Conservation (phyloP, 495 filamentous ascomycete species). For the Lepidopterella palustris region DNA sequence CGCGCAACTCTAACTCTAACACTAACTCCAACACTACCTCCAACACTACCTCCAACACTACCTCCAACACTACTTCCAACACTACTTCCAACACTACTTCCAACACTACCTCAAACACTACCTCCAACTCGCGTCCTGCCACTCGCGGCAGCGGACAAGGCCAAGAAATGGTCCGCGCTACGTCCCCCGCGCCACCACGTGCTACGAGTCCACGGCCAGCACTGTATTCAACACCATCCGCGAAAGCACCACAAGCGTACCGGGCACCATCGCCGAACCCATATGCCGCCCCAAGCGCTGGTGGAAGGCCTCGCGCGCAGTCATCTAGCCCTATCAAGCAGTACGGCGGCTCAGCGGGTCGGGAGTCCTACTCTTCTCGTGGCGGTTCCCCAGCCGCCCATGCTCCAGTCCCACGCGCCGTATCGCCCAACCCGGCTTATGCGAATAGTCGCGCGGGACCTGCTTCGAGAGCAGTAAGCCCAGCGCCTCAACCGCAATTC, state of each 20-base stretch:
- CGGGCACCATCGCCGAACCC: conserved; percentile 30
- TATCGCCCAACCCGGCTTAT: conserved; percentile 29
- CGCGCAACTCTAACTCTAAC: conserved; percentile 7
- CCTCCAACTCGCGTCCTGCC: conserved; percentile 9
- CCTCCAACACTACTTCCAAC: too few relatives aligned
- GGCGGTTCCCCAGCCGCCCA: conserved; percentile 30
- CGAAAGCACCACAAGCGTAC: conserved; percentile 12
- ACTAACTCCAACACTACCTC: too few relatives aligned
- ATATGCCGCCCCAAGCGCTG: conserved; percentile 15
- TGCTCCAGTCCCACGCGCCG: conserved; percentile 22
- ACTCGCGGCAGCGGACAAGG: conserved; percentile 9
- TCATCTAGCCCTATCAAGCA: conserved; percentile 49
- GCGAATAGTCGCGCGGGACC: background rate
- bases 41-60: too few relatives aligned
- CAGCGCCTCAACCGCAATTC: conserved; percentile 26
- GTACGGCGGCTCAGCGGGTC: conserved; percentile 46
- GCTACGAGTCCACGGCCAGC: conserved; percentile 43
- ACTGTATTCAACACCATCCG: conserved; percentile 29
- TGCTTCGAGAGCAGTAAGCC: conserved; percentile 19
- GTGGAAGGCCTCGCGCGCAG: conserved; percentile 32
- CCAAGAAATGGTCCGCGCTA: conserved; percentile 28
- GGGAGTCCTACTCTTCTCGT: conserved; percentile 52
- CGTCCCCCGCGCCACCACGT: conserved; percentile 32
- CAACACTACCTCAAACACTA: conserved; percentile 19
- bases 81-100: conserved; percentile 33